Evolutionary conservation across 1,284 basidiomycete genomes (phyloP).

Genomic region (Tylopilus sp.): DNA sequence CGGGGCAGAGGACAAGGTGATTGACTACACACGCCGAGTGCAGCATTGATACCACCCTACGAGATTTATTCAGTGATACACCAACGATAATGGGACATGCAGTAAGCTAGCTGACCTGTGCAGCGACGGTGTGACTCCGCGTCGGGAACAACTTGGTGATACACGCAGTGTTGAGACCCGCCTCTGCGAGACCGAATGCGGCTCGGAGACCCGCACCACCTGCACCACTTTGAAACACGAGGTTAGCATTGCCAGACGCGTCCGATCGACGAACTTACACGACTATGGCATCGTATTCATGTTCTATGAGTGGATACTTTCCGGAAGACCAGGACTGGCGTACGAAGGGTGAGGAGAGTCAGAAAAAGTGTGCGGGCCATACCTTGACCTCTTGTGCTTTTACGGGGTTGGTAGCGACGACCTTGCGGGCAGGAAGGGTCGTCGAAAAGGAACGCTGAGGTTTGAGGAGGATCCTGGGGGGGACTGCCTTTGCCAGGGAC

Average conservation of each 20-base stretch:
- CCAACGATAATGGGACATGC: not conserved
- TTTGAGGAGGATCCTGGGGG: slow-evolving; percentile 47
- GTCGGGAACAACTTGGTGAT: slow-evolving; percentile 99
- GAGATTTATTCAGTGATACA: slow-evolving; percentile 18
- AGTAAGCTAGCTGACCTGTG: slow-evolving; percentile 65
- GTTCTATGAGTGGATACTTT: slow-evolving; percentile 96
- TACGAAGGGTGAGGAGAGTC: slow-evolving; percentile 11
- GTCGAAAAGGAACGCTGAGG: slow-evolving; percentile 61
- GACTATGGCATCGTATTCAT: slow-evolving; percentile 96
- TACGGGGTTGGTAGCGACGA: slow-evolving; percentile 75
- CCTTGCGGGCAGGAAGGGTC: slow-evolving; percentile 55
- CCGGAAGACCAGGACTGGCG: slow-evolving; percentile 71
- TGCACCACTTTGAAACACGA: slow-evolving; percentile 67
- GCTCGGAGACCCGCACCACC: slow-evolving; percentile 98
- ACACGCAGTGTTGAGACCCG: slow-evolving; percentile 97
- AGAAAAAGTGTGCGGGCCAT: slow-evolving; percentile 14
- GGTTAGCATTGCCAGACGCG: slow-evolving; percentile 13
- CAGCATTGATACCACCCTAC: slow-evolving; percentile 99
- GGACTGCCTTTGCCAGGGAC: slow-evolving; percentile 41
- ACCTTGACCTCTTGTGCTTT: slow-evolving; percentile 85
- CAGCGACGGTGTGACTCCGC: slow-evolving; percentile 97
- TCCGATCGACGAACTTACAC: slow-evolving; percentile 63
- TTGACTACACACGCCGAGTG: slow-evolving; percentile 75
- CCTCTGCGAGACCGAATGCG: slow-evolving; percentile 98
- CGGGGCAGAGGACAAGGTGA: slow-evolving; percentile 9